A percentile compares a stretch with the other conserved stretches of the same genome.
These are phyloP conservation scores for Cutaneotrichosporon sp. DNA, from an alignment of 1,284 basidiomycete species.

Conservation along the genomic window DNA sequence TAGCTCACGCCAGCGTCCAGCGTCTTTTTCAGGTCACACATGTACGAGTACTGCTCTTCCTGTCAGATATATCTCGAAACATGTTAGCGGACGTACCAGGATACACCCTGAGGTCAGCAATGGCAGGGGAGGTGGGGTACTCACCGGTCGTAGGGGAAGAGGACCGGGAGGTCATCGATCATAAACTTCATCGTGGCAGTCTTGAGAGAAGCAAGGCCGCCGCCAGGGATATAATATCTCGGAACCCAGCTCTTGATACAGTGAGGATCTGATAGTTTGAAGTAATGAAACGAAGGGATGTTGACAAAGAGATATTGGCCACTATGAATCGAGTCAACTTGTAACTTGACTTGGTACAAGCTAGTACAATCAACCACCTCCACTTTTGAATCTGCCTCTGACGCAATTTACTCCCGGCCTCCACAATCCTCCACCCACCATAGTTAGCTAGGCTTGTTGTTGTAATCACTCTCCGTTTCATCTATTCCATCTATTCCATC, in stretches of 20 bases:
- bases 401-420: conserved; percentile 1
- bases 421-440: background rate
- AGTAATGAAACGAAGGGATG: background rate
- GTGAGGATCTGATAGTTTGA: background rate
- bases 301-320: background rate
- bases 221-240: background rate
- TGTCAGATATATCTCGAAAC: background rate
- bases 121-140: conserved; percentile 13
- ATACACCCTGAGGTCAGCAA: conserved; percentile 34
- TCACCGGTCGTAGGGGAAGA: conserved; percentile 79
- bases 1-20: conserved; percentile 73
- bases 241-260: background rate
- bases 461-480: background rate
- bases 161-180: conserved; percentile 88
- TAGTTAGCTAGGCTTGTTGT: background rate
- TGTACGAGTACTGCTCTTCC: conserved; percentile 95
- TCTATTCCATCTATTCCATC: background rate
- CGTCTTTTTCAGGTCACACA: conserved; percentile 96
- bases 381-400: conserved; percentile 4
- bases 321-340: background rate
- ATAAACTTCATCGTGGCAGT: conserved; percentile 78
- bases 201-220: background rate
- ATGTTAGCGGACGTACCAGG: conserved; percentile 31
- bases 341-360: background rate
- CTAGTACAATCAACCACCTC: background rate